Conservation (phyloP, 768 basidiomycete genomes). For the Collybia sordida region DNA sequence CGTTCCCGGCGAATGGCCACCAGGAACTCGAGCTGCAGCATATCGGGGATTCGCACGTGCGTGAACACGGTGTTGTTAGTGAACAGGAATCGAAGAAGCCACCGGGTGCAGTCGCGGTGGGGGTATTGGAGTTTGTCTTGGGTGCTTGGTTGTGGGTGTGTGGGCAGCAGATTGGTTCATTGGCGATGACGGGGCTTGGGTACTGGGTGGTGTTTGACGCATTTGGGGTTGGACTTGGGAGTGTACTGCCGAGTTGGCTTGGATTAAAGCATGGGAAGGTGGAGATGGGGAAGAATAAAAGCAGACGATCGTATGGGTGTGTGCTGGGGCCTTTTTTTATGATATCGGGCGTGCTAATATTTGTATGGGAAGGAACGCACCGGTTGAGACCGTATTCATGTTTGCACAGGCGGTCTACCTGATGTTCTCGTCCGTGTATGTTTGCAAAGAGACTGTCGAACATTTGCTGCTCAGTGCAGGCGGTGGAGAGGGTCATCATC, state of each 20-base stretch:
- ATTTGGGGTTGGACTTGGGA: constrained; percentile 65
- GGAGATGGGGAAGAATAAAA: constrained; percentile 24
- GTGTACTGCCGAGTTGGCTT: constrained; percentile 45
- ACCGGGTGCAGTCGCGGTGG: constrained; percentile 22
- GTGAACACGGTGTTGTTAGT: not conserved
- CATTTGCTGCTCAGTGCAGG: constrained; percentile 76
- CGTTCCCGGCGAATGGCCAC: constrained; percentile 15
- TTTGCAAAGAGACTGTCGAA: constrained; percentile 96
- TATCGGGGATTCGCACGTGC: not conserved
- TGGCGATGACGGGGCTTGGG: constrained; percentile 87
- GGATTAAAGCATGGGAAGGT: constrained; percentile 12
- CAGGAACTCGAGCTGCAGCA: not conserved
- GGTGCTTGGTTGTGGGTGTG: constrained; percentile 84
- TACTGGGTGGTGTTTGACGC: constrained; percentile 98
- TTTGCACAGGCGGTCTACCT: constrained; percentile 94
- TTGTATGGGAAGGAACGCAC: constrained; percentile 51
- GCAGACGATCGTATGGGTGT: constrained; percentile 62
- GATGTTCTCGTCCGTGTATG: constrained; percentile 92
- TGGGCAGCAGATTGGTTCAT: constrained; percentile 85
- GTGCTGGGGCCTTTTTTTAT: constrained; percentile 11
- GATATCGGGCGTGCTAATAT: constrained; percentile 8
- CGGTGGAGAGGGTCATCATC: constrained; percentile 53
- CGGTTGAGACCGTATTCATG: constrained; percentile 67
- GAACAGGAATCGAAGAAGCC: not conserved
- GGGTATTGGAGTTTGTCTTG: constrained; percentile 53